Base-by-base conservation (phyloP, 2,329 filamentous ascomycete genomes). In the Trichoderma guizhouense region DNA sequence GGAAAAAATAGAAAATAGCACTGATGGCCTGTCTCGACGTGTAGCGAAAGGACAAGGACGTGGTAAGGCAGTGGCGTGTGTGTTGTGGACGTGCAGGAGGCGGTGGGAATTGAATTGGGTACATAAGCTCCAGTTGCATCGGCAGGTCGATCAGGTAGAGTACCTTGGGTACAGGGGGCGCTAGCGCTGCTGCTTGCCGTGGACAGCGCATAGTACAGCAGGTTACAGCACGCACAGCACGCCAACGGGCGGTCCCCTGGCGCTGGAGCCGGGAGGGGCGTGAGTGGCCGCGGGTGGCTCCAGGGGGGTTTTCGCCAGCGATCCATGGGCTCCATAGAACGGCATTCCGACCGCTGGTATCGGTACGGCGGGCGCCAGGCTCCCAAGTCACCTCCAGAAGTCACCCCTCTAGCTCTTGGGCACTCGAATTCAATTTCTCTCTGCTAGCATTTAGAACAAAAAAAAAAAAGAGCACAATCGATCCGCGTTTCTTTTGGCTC, bases 31-130 rank as follows among this genome's bases (percentile, higher is more conserved):
- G 47, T 21, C 34, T 62, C 67, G 67, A 69, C 67, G 67, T 69
- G 67, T 69, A 61, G 36, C 47, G 57, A 69, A 68, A 72, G 72
- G 70, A 63, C 39, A 63, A 72, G 72, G 70, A 68, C 55, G 63
- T 60, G 58, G 63, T 58, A 62, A 62, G 63, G 55, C 24, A 62
- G 68, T 55, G 34, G 64, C 32, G 64, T 32, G 64, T 36, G 66
- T 62, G 47, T 69, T 62, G 67, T 62, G 67, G 67, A 53, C 57
- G 67, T 69, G 67, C 67, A 69, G 67, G 64, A 69, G 67, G 67
- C 67, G 67, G 67, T 69, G 67, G 67, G 67, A 61, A 62, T 61
- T 69, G 57, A 61, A 62, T 61, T 69, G 57, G 66, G 66, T 62
- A 69, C 55, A 51, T 62, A 12, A 62, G 57, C 67, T 24, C 65